Evolutionary conservation across 768 basidiomycete genomes (phyloP).

Genomic region (Vararia minispora): DNA sequence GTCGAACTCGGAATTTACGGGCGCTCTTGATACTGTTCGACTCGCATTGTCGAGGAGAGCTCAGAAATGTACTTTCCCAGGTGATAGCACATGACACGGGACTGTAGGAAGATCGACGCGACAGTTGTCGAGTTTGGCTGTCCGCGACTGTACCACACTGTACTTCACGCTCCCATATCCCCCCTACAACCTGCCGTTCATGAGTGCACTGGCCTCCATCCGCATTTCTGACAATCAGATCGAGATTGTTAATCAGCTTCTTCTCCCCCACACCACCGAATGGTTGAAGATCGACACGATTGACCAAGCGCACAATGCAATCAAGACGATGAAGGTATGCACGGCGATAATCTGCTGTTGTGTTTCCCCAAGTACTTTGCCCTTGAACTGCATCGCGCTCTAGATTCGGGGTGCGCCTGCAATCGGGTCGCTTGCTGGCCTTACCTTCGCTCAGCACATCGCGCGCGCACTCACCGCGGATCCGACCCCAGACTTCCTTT

Average conservation of each 20-base stretch:
- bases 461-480: conserved; percentile 36
- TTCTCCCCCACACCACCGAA: conserved; percentile 66
- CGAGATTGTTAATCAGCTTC: conserved; percentile 85
- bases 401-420: conserved; percentile 90
- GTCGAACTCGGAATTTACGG: too few species aligned
- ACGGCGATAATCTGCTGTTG: too few species aligned
- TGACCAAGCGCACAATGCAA: conserved; percentile 85
- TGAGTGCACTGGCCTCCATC: conserved; percentile 27
- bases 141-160: too few species aligned
- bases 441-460: conserved; percentile 61
- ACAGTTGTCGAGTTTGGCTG: too few species aligned
- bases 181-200: too few species aligned
- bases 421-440: conserved; percentile 84
- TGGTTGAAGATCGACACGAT: conserved; percentile 57
- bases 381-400: neutral
- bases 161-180: too few species aligned
- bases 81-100: too few species aligned
- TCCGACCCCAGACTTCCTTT: conserved; percentile 42
- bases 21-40: too few species aligned
- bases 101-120: too few species aligned
- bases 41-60: too few species aligned
- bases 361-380: neutral
- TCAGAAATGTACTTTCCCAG: too few species aligned
- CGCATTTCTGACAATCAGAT: conserved; percentile 38
- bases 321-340: conserved; percentile 87